Conservation (phyloP, 495 filamentous ascomycete species). For the Friedmanniomyces endolithicus region DNA sequence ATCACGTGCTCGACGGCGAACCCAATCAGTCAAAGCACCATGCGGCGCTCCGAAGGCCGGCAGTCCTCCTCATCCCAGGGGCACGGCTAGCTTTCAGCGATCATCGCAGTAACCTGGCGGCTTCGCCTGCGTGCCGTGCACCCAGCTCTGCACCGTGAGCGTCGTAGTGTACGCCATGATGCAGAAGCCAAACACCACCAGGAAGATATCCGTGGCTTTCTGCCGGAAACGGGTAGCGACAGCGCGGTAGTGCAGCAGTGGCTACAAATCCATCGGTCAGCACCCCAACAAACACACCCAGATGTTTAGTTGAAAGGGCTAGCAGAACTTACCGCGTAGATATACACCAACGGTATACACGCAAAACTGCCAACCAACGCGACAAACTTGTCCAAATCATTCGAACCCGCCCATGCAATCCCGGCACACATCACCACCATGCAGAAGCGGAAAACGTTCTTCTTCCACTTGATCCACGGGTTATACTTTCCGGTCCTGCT, state of each 20-base stretch:
- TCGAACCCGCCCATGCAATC: constrained; percentile 83
- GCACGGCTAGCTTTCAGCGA: neutral
- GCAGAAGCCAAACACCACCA: constrained; percentile 68
- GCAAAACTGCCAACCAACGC: constrained; percentile 92
- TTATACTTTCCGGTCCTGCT: constrained; percentile 85
- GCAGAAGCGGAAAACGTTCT: constrained; percentile 90
- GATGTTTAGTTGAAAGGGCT: neutral
- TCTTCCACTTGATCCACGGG: constrained; percentile 94
- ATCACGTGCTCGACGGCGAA: no score
- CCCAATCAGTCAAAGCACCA: no score
- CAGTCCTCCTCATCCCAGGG: no score
- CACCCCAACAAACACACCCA: neutral
- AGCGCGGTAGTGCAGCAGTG: constrained; percentile 72
- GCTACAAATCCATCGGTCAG: constrained; percentile 37
- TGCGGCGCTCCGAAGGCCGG: no score
- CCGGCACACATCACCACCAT: constrained; percentile 73
- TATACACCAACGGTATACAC: constrained; percentile 92
- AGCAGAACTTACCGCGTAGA: constrained; percentile 68
- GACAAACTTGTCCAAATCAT: constrained; percentile 94
- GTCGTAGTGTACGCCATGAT: constrained; percentile 85
- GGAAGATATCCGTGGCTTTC: constrained; percentile 53
- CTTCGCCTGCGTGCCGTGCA: constrained; percentile 33
- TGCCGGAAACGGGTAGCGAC: constrained; percentile 55
- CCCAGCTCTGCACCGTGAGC: constrained; percentile 76
- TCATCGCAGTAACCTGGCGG: constrained; percentile 49